Base-by-base conservation (phyloP, 805 yeast species). In the Candida parachauliodes region DNA sequence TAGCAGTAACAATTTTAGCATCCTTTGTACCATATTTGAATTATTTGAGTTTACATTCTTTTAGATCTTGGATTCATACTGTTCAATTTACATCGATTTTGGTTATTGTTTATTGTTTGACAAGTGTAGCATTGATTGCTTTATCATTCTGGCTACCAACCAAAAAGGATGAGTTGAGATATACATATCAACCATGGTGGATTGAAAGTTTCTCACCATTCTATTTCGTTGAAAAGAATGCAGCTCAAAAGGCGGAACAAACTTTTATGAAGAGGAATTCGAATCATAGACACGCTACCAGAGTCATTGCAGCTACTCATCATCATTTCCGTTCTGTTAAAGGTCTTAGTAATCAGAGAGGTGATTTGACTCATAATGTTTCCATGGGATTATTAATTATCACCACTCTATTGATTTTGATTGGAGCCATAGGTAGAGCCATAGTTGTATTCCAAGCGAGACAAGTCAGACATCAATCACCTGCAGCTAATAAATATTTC, bases 141-240 rank as follows among this genome's bases (percentile, higher is more conserved):
- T 52, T 72, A 32, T 77, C 88, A 1, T 42, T 72, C 27, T 60
- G 79, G 53, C 72, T 73, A 40, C 79, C 87, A n/a, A 75, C 84
- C 9, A 42, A 62, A 26, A 62, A 59, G 34, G 77, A 76, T 45
- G 70, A 68, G 43, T 54, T 59, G 25, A 64, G 79, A 25, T 70
- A 74, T 49, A 77, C 79, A 46, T 83, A 76, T 55, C 85, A 79
- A 55, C 87, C 94, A 27, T 80, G 82, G 74, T 84, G 93, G 93
- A 77, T 84, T 52, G 78, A 79, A 57, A 70, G 77, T 5, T 81
- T 83, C 48, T 52, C 63, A 20, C 70, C 80, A 12, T 64, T 68
- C 36, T 84, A 83, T 57, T 83, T 68, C 59, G 81, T 79, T n/a
- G 65, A 69, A 45, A 71, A 68, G 41, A 68, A 70, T 39, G 77